Conservation (phyloP, 1,139 yeast genomes). For the Hansenula anomala region DNA sequence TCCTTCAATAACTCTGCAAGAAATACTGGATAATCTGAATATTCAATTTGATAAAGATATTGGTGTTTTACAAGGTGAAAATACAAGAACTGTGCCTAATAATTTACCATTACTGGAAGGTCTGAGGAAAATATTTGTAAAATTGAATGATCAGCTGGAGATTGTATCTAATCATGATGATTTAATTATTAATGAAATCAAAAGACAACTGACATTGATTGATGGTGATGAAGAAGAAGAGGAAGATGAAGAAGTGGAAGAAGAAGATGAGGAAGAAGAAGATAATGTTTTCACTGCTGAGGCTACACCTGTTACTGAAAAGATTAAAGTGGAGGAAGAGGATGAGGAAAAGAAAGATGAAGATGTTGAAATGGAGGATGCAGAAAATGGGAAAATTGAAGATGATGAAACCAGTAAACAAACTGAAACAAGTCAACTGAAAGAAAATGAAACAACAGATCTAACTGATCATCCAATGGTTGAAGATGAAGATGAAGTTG, state of each 20-base stretch:
- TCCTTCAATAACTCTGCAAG: constrained; percentile 38
- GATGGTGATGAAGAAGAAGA: constrained; percentile 16
- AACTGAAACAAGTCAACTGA: too few species aligned
- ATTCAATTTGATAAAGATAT: constrained; percentile 53
- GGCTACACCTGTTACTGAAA: constrained; percentile 5
- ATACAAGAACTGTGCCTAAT: constrained; percentile 43
- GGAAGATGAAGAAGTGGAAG: constrained; percentile 6
- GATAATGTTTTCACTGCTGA: constrained; percentile 13
- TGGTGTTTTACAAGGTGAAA: constrained; percentile 59
- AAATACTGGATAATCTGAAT: constrained; percentile 47
- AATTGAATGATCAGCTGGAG: constrained; percentile 44
- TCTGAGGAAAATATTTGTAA: constrained; percentile 42
- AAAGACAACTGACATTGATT: constrained; percentile 9
- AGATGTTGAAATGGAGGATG: not conserved
- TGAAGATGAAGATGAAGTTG: constrained; percentile 6
- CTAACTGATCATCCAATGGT: constrained; percentile 1
- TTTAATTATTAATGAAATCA: constrained; percentile 25
- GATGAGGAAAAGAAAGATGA: constrained; percentile 3
- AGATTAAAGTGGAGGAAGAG: constrained; percentile 9
- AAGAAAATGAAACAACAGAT: too few species aligned
- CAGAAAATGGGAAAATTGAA: constrained; percentile 8
- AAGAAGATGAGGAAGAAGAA: constrained; percentile 6
- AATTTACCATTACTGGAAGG: constrained; percentile 39
- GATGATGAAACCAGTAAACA: constrained; percentile 11
- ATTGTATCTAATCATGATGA: constrained; percentile 43